Evolutionary conservation across 768 basidiomycete species (phyloP), one percentile per base, ranked within the genome.

Genomic region (Serpula lacrymans): DNA sequence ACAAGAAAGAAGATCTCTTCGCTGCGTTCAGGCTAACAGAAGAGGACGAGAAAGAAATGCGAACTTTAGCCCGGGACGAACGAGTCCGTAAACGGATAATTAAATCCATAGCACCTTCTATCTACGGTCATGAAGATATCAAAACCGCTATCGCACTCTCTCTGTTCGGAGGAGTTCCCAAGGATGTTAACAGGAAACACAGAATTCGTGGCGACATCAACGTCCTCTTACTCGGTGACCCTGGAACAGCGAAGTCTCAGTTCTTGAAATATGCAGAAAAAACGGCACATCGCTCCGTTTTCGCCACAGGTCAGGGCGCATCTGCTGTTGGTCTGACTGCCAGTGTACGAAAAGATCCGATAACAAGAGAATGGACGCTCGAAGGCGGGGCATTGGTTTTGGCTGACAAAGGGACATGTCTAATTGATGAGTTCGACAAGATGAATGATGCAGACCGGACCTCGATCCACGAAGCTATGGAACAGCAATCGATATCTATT

Each of bases 391-490:
- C 96, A 2, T 73, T 99, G 8, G 96, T 99, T n/a, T 73, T 99
- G 14, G 96, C 96, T 2, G 96, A 99, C 67, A 96, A 95, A 65
- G 96, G 96, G 10, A 90, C 87, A 20, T 98, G 96, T 57, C 71
- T 98, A 26, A 99, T 99, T 51, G 96, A 99, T 66, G 96, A 98
- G 62, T 98, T 99, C 61, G 96, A 99, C 71, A 99, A 99, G 73
- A 99, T 99, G 96, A 98, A 98, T 65, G 96, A 98, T 54, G 78
- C 90, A 12, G 95, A 99, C 61, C 76, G 95, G 52, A 98, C 94
- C 12, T 96, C 93, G 4, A 98, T 99, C 54, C 96, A 98, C 71
- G 96, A 99, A 62, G 96, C 96, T 2, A 99, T 99, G 96, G 96
- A 99, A 60, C 96, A 99, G 66, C 96, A 98, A 62, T 88, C 91